These are phyloP conservation scores for Graphium sp. DNA, from an alignment of 2,329 filamentous ascomycete genomes.

Conservation along the genomic window DNA sequence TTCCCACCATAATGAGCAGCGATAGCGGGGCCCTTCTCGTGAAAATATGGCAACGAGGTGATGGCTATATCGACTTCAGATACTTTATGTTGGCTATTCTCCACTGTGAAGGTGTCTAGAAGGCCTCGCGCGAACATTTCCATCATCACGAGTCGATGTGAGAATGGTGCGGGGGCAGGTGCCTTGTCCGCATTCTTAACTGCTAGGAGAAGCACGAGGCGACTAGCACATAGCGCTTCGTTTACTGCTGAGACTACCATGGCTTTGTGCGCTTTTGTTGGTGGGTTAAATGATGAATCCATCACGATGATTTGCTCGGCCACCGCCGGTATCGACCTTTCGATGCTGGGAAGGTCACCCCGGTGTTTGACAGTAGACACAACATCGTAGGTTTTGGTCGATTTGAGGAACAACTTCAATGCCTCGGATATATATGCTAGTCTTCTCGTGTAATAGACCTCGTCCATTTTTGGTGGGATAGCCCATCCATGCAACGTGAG, in stretches of 20 bases:
- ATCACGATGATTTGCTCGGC: constrained; percentile 34
- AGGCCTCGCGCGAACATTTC: constrained; percentile 45
- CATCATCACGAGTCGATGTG: constrained; percentile 56
- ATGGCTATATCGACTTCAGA: constrained; percentile 47
- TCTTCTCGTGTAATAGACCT: too few relatives aligned
- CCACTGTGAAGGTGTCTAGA: constrained; percentile 11
- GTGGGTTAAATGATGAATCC: constrained; percentile 54
- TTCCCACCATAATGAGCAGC: constrained; percentile 8
- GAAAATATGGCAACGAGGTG: constrained; percentile 57
- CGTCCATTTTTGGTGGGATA: too few relatives aligned
- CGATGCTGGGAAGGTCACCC: too few relatives aligned
- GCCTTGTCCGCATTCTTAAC: constrained; percentile 51
- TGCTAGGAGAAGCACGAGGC: constrained; percentile 42
- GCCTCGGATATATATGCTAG: too few relatives aligned
- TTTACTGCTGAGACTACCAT: constrained; percentile 34
- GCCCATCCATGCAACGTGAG: too few relatives aligned
- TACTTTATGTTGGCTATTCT: neutral
- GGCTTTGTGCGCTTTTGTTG: constrained; percentile 40
- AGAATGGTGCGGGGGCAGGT: constrained; percentile 50
- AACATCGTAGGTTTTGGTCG: too few relatives aligned
- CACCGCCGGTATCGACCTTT: too few relatives aligned
- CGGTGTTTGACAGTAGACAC: too few relatives aligned
- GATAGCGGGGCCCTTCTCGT: constrained; percentile 45
- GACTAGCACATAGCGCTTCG: constrained; percentile 7
- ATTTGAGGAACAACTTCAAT: too few relatives aligned